A percentile compares a stretch with the other conserved stretches of the same genome.
These are phyloP conservation scores for Eucalyptus rudis DNA, from an alignment of 345 rosid genomes.

Conservation along the genomic window DNA sequence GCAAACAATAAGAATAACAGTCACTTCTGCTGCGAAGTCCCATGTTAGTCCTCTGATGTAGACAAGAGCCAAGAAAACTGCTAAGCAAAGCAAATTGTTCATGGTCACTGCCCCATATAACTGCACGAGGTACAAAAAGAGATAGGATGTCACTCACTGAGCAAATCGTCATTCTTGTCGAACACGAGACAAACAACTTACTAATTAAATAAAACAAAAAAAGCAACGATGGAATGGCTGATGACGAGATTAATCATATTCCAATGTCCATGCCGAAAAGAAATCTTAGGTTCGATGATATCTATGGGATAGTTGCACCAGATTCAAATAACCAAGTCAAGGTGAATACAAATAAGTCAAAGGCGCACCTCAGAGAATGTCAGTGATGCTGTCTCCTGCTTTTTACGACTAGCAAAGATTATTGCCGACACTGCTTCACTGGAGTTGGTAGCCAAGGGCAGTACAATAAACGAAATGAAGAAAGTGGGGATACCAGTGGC, in stretches of 20 bases:
- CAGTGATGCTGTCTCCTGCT: constrained; percentile 64
- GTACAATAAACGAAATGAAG: constrained; percentile 84
- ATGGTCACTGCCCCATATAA: constrained; percentile 88
- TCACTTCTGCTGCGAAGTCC: constrained; percentile 92
- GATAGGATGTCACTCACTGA: background rate
- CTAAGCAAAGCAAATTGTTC: constrained; percentile 83
- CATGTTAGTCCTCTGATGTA: constrained; percentile 70
- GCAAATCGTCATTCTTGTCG: background rate
- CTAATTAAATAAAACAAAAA: background rate
- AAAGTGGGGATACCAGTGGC: constrained; percentile 94
- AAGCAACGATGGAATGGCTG: background rate
- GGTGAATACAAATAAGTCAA: background rate
- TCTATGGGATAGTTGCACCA: background rate
- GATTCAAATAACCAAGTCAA: background rate
- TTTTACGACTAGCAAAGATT: constrained; percentile 75
- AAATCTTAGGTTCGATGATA: background rate
- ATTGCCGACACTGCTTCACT: constrained; percentile 96
- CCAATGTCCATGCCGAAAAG: background rate
- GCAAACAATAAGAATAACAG: constrained; percentile 71
- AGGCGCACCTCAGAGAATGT: constrained; percentile 85
- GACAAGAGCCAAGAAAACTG: constrained; percentile 84
- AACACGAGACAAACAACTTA: background rate
- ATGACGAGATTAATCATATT: background rate
- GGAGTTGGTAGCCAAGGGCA: constrained; percentile 90
- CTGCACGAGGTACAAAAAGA: constrained; percentile 27